Base-by-base conservation (phyloP, 805 yeast genomes). In the Pichia eremophila region DNA sequence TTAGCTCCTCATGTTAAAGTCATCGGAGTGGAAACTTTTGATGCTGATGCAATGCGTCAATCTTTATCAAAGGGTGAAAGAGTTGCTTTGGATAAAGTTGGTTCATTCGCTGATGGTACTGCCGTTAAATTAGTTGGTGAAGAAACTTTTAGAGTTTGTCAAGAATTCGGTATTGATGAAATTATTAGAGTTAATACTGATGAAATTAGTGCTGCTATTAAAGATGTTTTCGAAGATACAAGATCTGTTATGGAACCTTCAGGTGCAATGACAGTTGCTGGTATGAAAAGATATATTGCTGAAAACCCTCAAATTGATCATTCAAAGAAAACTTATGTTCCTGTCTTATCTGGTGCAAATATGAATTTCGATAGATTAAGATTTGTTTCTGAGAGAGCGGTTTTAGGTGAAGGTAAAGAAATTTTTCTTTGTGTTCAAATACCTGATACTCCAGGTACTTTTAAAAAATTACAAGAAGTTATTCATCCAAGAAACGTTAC, bases 51-150 rank as follows among this genome's bases (percentile, higher is more conserved):
- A n/a, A 73, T 93, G 69, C 72, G 80, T 57, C 85, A 79, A 57
- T 84, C 95, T 10, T 63, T 88, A 51, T 61, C 78, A 49, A 61
- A 65, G 17, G 74, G 79, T 17, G 66, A 79, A 47, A 74, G 83
- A 54, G 79, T 75, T 12, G 61, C 71, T 3, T 72, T 95, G 45
- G 65, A 72, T 25, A 69, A 74, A n/a, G 98, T 90, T 4, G 99
- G 99, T n/a, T 71, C 85, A 9, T 93, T 93, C 67, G 99, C 99
- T 22, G 99, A 93, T 65, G 99, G 99, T 63, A 88, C 99, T 11
- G 97, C 99, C 10, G 99, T 93, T 40, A 85, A 81, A 60, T 64
- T 82, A 27, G 73, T 88, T 22, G 99, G 99, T 51, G 85, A 81
- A 50, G 99, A 95, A 66, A 85, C 96, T 12, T 93, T 87, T 73